phyloP scores from a whole-genome alignment of 495 filamentous ascomycete species.

The Hapsidospora chrysogenum region DNA sequence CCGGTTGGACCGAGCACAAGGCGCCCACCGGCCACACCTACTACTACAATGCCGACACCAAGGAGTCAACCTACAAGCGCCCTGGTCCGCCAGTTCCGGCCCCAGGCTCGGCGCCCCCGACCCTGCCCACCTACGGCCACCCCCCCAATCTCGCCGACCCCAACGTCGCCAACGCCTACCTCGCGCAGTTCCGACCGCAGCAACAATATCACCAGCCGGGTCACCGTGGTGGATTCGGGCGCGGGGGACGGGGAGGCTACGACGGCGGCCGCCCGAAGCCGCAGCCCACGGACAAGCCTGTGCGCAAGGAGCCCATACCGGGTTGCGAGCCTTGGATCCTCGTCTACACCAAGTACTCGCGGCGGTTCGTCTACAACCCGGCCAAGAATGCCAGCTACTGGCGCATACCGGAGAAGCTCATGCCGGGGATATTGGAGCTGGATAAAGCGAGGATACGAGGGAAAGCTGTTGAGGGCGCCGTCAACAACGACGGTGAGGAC shows the following conservation, averaged over 20 bases:
- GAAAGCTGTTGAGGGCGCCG: conserved; percentile 19
- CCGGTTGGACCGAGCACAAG: conserved; percentile 87
- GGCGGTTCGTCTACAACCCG: conserved; percentile 77
- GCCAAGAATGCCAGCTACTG: conserved; percentile 78
- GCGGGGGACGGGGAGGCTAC: conserved; percentile 30
- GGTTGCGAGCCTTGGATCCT: conserved; percentile 80
- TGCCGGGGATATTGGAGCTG: conserved; percentile 61
- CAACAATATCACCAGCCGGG: conserved; percentile 10
- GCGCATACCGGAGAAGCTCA: conserved; percentile 73
- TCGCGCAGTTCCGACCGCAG: conserved; percentile 24
- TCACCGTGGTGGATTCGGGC: conserved; percentile 17
- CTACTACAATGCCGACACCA: conserved; percentile 76
- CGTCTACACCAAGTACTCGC: conserved; percentile 74
- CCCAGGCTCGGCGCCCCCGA: conserved; percentile 11
- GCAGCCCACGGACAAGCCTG: conserved; percentile 64
- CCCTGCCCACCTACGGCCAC: conserved; percentile 25
- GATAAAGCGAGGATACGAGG: conserved; percentile 38
- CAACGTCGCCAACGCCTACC: conserved; percentile 24
- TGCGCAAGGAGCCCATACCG: conserved; percentile 60
- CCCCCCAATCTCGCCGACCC: conserved; percentile 30
- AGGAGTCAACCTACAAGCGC: conserved; percentile 72
- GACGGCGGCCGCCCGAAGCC: conserved; percentile 35
- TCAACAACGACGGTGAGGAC: conserved; percentile 2
- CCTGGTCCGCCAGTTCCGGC: conserved; percentile 22
- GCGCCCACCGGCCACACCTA: conserved; percentile 79